Base-by-base conservation (phyloP, 108 stramenopile species). In the Bacterosira constricta region DNA sequence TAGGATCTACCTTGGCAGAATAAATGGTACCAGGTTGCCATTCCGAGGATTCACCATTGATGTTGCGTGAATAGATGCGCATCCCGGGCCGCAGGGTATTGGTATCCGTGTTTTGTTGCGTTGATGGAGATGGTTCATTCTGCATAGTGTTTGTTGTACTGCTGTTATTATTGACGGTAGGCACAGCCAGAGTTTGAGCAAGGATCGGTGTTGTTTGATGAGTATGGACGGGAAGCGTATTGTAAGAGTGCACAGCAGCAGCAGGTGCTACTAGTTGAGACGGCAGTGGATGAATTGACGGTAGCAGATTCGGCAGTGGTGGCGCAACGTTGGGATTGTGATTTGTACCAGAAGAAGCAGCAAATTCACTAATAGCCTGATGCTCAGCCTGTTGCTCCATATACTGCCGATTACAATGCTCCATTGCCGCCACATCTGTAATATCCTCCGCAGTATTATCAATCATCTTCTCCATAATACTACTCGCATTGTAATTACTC, bases 41-140 rank as follows among this genome's bases (percentile, higher is more conserved):
- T 6, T 30, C 35, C 25, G 64, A 21, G n/a, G n/a, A n/a, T n/a
- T 5, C 42, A 17, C 29, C 25, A 35, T 50, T 44, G 10, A 23
- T 41, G 26, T 12, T 21, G 17, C 65, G 65, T 20, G 74, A 56
- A 34, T 66, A 75, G 20, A 75, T 65, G 12, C 66, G 53, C 74
- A 75, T 75, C 0, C 64, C 74, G 37, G 65, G 58, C 10, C 50
- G 57, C 1, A 60, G 58, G 12, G 69, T 71, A 52, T n/a, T 67
- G 32, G 20, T 51, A 51, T 17, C 27, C n/a, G 4, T 34, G 1
- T 15, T 11, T 23, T 29, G 52, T 49, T 1, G 45, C 13, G 4
- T 1, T 10, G 23, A 0, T 13, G 36, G 51, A 0, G 38, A 6
- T 41, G 44, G 30, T 17, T 10, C 20, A n/a, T 3, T 36, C 0